These are phyloP conservation scores for Phalaenopsis aphrodite DNA, from an alignment of 106 monocot species.

Conservation along the genomic window DNA sequence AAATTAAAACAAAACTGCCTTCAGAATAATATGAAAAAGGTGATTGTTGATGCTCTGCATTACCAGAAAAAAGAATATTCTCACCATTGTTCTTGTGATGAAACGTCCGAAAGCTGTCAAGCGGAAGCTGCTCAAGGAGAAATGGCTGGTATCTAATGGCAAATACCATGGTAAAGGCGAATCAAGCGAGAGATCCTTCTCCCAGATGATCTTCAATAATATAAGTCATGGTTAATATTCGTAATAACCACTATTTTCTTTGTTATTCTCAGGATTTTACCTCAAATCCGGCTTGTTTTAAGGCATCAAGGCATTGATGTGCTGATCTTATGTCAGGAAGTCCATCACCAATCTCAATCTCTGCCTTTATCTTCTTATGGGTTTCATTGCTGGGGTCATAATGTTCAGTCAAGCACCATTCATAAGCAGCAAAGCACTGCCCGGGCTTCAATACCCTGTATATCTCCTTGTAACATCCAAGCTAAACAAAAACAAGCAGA, in stretches of 20 bases:
- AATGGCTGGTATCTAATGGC: slow-evolving; percentile 66
- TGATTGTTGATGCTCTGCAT: not conserved
- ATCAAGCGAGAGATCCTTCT: slow-evolving; percentile 82
- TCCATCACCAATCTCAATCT: slow-evolving; percentile 95
- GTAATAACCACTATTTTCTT: not conserved
- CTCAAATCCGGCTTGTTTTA: slow-evolving; percentile 91
- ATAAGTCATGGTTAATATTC: not conserved
- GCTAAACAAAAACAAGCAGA: slow-evolving; percentile 16
- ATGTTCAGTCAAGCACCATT: slow-evolving; percentile 94
- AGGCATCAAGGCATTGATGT: slow-evolving; percentile 67
- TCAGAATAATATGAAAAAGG: not conserved
- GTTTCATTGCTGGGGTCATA: slow-evolving; percentile 61
- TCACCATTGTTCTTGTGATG: slow-evolving; percentile 70
- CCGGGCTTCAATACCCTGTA: slow-evolving; percentile 86
- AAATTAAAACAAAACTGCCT: not conserved
- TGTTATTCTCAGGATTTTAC: slow-evolving; percentile 16
- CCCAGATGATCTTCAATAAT: slow-evolving; percentile 55
- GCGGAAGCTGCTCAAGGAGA: slow-evolving; percentile 84
- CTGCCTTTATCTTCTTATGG: slow-evolving; percentile 74
- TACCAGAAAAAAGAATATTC: not conserved
- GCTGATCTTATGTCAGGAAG: slow-evolving; percentile 82
- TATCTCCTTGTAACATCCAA: slow-evolving; percentile 93
- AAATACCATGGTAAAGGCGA: slow-evolving; percentile 87
- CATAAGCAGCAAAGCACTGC: slow-evolving; percentile 94
- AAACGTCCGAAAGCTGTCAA: slow-evolving; percentile 74